Evolutionary conservation across 371 early-diverging fungal species (phyloP), one percentile per base, ranked within the genome.

Genomic region (Haplosporangium sp.): DNA sequence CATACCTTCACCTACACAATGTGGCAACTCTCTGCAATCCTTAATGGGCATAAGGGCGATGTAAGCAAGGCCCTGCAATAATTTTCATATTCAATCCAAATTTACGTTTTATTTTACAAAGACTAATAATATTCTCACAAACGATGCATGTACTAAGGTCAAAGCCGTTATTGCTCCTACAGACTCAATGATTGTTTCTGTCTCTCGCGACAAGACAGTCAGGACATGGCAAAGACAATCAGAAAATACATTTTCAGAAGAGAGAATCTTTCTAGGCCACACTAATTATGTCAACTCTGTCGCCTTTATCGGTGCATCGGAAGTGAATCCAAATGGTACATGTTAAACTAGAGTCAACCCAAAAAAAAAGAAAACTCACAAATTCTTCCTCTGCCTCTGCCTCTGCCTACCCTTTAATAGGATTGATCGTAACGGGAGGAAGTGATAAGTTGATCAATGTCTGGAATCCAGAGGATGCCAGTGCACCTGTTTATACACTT

Each of bases 361-460:
- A 35, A 34, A 56, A 56, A 56, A 34, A n/a, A n/a, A n/a, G 37
- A 55, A 55, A n/a, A 4, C n/a, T 2, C 38, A 6, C 20, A 55
- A 56, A 11, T 38, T 17, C 17, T 15, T 20, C 40, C 6, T 55
- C 39, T 40, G n/a, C n/a, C n/a, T n/a, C 20, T 39, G 20, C 3
- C 17, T 6, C 59, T 5, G 9, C 9, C 20, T n/a, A 35, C 39
- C 13, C 20, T 35, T 35, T 17, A 57, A 57, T 69, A 94, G 96
- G 96, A 4, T 85, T 96, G 37, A 86, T 98, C 61, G 92, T 93
- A 11, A 94, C 94, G 17, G 94, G 96, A 61, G 93, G 96, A 38
- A 88, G 90, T 4, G 99, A 98, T 78, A 96, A 94, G 69, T 66
- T 89, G 27, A 94, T 98, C 60, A 84, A 94, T 65, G 91, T 95